Evolutionary conservation across 176 grass and related monocot genomes (phyloP).

Genomic region (Eremochloa ophiuroides): DNA sequence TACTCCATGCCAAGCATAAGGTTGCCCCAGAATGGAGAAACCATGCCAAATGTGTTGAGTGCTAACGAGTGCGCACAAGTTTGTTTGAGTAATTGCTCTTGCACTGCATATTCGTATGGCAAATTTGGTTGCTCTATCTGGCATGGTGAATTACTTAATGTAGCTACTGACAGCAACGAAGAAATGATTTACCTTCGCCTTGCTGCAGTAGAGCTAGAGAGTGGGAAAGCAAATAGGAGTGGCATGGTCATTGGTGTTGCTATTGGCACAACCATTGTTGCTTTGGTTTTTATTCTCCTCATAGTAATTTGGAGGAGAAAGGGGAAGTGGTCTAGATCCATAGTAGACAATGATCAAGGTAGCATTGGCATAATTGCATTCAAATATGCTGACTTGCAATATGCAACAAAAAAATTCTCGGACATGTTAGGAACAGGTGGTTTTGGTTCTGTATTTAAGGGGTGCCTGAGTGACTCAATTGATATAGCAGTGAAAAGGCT

Average conservation of each 20-base stretch:
- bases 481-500: conserved; percentile 65
- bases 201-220: conserved; percentile 38
- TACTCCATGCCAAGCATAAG: background rate
- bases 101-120: conserved; percentile 43
- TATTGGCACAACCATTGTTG: background rate
- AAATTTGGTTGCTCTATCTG: conserved; percentile 35
- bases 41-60: background rate
- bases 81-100: conserved; percentile 49
- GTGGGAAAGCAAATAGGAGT: background rate
- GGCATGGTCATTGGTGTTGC: background rate
- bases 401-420: conserved; percentile 54
- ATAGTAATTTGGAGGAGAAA: background rate
- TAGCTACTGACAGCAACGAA: conserved; percentile 5
- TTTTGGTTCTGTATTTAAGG: conserved; percentile 73
- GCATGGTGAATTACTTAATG: conserved; percentile 43
- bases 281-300: background rate
- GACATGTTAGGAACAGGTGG: conserved; percentile 53
- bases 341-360: conserved; percentile 8
- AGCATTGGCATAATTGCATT: conserved; percentile 23
- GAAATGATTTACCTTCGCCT: conserved; percentile 51
- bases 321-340: background rate
- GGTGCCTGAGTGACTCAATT: conserved; percentile 29
- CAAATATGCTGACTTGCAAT: conserved; percentile 38
- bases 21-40: background rate
- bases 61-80: background rate